Percentiles rank a stretch among this genome's conserved stretches.
Conservation (phyloP, 1,284 basidiomycete genomes). For the Pascua guehoae region DNA sequence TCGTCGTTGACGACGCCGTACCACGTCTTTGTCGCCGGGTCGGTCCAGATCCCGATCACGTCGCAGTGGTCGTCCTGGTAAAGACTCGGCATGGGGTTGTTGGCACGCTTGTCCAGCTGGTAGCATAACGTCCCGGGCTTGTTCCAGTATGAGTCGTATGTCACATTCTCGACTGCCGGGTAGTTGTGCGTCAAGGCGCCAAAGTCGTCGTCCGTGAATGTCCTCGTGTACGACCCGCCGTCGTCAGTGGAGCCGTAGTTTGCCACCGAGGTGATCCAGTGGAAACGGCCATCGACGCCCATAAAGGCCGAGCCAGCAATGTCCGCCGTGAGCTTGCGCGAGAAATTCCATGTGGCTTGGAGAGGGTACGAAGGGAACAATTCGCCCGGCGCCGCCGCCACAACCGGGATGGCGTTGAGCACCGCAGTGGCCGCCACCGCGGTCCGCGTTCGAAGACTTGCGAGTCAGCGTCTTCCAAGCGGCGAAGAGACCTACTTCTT, state of each 20-base stretch:
- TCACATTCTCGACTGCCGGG: neutral
- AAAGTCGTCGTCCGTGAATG: constrained; percentile 3
- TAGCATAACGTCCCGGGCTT: constrained; percentile 1
- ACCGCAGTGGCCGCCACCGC: neutral
- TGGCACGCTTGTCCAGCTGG: neutral
- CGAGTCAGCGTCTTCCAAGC: neutral
- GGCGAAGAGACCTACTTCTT: neutral
- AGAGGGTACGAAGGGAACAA: neutral
- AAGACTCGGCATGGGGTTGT: constrained; percentile 1
- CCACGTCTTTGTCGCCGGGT: constrained; percentile 2
- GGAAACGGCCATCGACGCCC: neutral
- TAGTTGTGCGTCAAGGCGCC: neutral
- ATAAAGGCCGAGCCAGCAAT: constrained; percentile 4
- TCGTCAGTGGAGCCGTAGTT: neutral
- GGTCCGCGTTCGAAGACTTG: too few relatives aligned
- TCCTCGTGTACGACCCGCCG: neutral
- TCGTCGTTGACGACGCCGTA: constrained; percentile 2
- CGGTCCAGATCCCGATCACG: constrained; percentile 4
- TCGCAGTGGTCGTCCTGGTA: constrained; percentile 11
- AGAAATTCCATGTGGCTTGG: neutral
- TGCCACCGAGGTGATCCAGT: neutral
- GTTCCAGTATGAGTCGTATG: constrained; percentile 5
- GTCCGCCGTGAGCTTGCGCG: neutral
- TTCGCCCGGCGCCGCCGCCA: neutral
- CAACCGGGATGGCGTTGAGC: neutral